Base-by-base conservation (phyloP, 2,329 filamentous ascomycete species). In the Microdochium nivale region DNA sequence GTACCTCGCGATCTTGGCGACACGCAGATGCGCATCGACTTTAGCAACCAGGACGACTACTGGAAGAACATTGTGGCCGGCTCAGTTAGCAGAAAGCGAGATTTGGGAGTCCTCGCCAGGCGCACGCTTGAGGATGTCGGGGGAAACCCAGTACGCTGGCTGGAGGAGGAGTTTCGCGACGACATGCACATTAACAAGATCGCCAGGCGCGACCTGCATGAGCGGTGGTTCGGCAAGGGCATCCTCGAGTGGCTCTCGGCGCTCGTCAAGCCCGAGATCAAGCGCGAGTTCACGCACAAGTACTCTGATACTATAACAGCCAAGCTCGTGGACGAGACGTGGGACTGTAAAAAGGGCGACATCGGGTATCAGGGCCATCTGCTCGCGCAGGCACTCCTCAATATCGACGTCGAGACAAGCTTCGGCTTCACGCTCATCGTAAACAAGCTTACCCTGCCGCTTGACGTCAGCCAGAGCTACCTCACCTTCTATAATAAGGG, bases 11-110 rank as follows among this genome's bases (percentile, higher is more conserved):
- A 67, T 49, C 51, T 58, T 2, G 60, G 61, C 4, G 54, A 65
- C 21, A 66, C 62, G 1, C 59, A 67, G 52, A 56, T 72, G 52
- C 66, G 70, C 7, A 63, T 74, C 52, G 70, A 74, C 58, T 72
- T 60, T 53, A 65, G 60, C 49, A 69, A 73, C 57, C 35, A 68
- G 30, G 51, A 56, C 9, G 62, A 56, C 4, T 73, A 73, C 58
- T 73, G 68, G 69, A 57, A 66, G 51, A 55, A 50, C 1, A 52
- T 69, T 7, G 63, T 69, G 25, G 55, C 55, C 23, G 56, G 51
- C n/a, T 51, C 63, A 2, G 61, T 47, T n/a, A 55, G 49, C 23
- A 59, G 53, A 19, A 64, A 61, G 40, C 49, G 50, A 14, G 51
- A 44, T 19, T 14, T 40, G 4, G 40, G 40, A n/a, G 49, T 30